Base-by-base conservation (phyloP, 2,329 filamentous ascomycete species). In the Oidium heveae region DNA sequence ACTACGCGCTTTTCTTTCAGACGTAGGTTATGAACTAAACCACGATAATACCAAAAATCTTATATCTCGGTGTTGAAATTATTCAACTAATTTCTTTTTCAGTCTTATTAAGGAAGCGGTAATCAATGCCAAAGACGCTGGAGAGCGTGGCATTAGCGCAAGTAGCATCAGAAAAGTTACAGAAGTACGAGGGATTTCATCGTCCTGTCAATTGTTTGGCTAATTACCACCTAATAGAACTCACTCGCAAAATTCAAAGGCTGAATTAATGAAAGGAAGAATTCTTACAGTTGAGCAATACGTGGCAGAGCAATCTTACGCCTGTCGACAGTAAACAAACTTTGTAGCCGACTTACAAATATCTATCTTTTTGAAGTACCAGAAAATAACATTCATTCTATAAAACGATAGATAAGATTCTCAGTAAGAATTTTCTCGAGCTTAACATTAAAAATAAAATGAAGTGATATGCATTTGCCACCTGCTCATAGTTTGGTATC, bases 1-100 rank as follows among this genome's bases (percentile, higher is more conserved):
- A 91, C 64, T 93, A 93, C 59, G 76, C 85, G 59, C 72, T 91
- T 1, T 93, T 94, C 61, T 81, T 94, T 63, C 72, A 79, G 65
- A 73, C 76, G 74, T 78, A 68, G 49, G 63, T 57, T 46, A 56
- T 33, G 12, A 34, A 15, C 8, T 15, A 28, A 18, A 22, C 2
- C 12, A 10, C 32, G 13, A 16, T 5, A 12, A 46, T 39, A 24
- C 37, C 18, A 20, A 33, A 18, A 1, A 32, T 20, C 20, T 49
- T n/a, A 1, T 12, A 47, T 1, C 39, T 4, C 44, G 24, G 3
- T n/a, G 16, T 4, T 7, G 33, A 0, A 0, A 36, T 6, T 49
- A 18, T 9, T 16, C 34, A 32, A 32, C 49, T 28, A 37, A 24
- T 20, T 39, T 36, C 15, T 16, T 24, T 18, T 33, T 37, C 20